Evolutionary conservation across 768 basidiomycete species (phyloP), one percentile per base, ranked within the genome.

Genomic region (Naganishia vaughanmartiniae): DNA sequence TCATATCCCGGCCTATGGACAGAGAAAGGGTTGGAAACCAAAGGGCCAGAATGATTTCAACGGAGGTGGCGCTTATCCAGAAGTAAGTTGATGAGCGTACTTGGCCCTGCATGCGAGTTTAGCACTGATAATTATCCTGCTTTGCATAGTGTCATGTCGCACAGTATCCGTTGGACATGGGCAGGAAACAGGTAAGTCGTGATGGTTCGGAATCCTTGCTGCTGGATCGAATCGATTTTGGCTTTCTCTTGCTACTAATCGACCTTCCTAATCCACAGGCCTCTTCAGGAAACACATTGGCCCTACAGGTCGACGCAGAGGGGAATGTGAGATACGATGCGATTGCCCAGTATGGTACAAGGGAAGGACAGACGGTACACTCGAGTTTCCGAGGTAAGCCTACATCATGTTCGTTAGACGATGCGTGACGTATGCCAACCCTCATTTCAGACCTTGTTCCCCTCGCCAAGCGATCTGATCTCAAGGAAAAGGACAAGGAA

Each of bases 241-340:
- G 54, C 58, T 9, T 21, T 42, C 26, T 28, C 14, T 48, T 24
- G 30, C 33, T 48, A 5, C 31, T 48, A 19, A 55, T 26, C 17
- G 30, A 30, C 36, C 34, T 54, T 19, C 21, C 5, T 67, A 3
- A 30, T 42, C 9, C 36, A 10, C 71, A 95, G 92, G 89, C 90
- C 0, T 89, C 91, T 5, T 88, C 91, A 28, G 95, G 95, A 7
- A 95, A 94, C 76, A 98, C 96, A 0, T 86, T 99, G 11, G 93
- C 96, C 6, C 86, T 99, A 4, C 94, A 95, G 85, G 95, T 98
- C 33, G 95, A 99, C 78, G 87, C 87, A 70, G 94, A 96, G 81
- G 96, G 96, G 55, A 94, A 93, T 73, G 93, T 98, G 65, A 89
- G 92, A 73, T 99, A 97, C 79, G 94, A 96, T 81, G 94, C 91